Evolutionary conservation across 305 asterid species (phyloP), one percentile per base, ranked within the genome.

Genomic region (Ilex paraguariensis): DNA sequence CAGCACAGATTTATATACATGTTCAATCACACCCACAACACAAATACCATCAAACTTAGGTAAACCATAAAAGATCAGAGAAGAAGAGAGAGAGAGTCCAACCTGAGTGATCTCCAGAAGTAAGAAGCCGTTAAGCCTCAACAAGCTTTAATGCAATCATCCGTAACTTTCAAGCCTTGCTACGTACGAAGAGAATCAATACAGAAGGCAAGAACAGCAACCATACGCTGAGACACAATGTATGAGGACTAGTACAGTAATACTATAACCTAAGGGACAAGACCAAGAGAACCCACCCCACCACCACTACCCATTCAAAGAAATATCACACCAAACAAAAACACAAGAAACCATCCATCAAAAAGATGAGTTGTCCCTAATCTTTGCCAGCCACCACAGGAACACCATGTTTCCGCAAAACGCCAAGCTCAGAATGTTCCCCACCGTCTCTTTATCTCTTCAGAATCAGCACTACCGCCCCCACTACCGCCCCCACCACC

Each of bases 331-430:
- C 60, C 61, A 42, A 72, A 76, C 64, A 76, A 80, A 67, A 64
- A 62, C 65, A 71, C 31, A 67, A 67, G 74, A 70, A 71, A 71
- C 54, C 70, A 66, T 67, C 74, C 75, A 74, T 56, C 14, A 71
- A 68, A 79, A 75, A 77, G 80, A 74, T 75, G 86, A 75, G 82
- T 79, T 76, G 90, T 82, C 85, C 69, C 70, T 14, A 70, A 80
- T 73, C 73, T 80, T 83, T 82, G 95, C 73, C 67, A 81, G 85
- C 88, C 96, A 86, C 92, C 84, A 81, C 68, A 17, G 78, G 72
- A 81, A 88, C 90, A 84, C 84, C 54, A 70, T 82, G 88, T 80
- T 75, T 62, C 74, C 89, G 55, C 82, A 76, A 83, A 88, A 83
- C 54, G 81, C 86, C 88, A 82, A 82, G 72, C 79, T 68, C 75